Evolutionary conservation across 345 rosid species (phyloP).

Genomic region (Barbarea vulgaris): DNA sequence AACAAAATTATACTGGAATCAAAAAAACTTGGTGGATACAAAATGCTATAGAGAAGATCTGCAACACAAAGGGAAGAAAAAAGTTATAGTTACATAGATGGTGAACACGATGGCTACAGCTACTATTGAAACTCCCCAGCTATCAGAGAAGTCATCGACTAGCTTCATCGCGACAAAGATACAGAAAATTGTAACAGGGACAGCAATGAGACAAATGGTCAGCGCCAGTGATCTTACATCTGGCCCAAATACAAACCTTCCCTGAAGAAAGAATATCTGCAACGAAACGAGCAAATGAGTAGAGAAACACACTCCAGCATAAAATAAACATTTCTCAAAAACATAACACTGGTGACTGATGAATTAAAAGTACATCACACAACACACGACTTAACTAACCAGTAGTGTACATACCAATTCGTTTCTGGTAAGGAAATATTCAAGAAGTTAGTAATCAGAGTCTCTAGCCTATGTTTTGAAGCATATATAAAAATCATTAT

Average conservation of each 20-base stretch:
- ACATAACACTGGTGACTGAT: not conserved
- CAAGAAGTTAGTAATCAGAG: not conserved
- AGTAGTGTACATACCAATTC: not conserved
- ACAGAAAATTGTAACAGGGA: slow-evolving; percentile 79
- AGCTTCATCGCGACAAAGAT: slow-evolving; percentile 84
- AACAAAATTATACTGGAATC: not conserved
- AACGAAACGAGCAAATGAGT: slow-evolving; percentile 1
- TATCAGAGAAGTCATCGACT: slow-evolving; percentile 70
- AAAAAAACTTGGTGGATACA: not conserved
- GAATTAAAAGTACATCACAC: not conserved
- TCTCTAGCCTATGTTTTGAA: not conserved
- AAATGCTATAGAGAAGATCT: slow-evolving; percentile 2
- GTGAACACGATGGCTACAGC: slow-evolving; percentile 66
- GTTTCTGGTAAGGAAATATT: not conserved
- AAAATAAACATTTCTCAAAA: slow-evolving; percentile 6
- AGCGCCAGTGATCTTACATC: slow-evolving; percentile 89
- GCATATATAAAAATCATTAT: not conserved
- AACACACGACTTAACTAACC: not conserved
- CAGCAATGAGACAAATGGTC: slow-evolving; percentile 81
- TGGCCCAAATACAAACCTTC: slow-evolving; percentile 97
- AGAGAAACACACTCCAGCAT: not conserved
- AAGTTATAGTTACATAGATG: slow-evolving; percentile 55
- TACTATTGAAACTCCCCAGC: slow-evolving; percentile 74
- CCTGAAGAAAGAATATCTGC: slow-evolving; percentile 88
- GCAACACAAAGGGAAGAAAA: not conserved